phyloP scores from a whole-genome alignment of 495 filamentous ascomycete genomes.

The Penicillium coffeae region DNA sequence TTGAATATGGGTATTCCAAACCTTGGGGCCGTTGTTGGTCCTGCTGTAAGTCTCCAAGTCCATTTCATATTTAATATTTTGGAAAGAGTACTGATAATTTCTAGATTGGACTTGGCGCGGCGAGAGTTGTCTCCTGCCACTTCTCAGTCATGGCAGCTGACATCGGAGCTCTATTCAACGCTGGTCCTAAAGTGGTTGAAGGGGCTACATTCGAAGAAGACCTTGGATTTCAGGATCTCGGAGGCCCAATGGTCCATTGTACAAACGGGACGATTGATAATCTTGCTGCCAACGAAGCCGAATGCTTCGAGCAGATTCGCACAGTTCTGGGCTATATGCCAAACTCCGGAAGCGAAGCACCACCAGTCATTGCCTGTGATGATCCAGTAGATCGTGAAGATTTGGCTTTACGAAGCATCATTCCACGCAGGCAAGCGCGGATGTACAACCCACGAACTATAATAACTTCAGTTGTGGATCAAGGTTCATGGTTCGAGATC shows the following conservation, averaged over 20 bases:
- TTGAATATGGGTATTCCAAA: conserved; percentile 62
- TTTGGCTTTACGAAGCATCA: conserved; percentile 48
- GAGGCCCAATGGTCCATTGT: conserved; percentile 57
- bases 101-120: conserved; percentile 59
- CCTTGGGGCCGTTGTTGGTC: conserved; percentile 57
- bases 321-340: conserved; percentile 54
- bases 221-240: conserved; percentile 51
- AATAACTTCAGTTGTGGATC: conserved; percentile 53
- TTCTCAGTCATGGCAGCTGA: conserved; percentile 65
- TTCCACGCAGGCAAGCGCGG: conserved; percentile 52
- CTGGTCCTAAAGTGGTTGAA: conserved; percentile 59
- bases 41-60: conserved; percentile 36
- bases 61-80: neutral
- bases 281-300: conserved; percentile 54
- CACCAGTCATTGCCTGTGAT: conserved; percentile 42
- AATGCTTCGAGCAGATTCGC: conserved; percentile 57
- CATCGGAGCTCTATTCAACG: conserved; percentile 59
- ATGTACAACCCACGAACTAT: conserved; percentile 59
- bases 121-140: conserved; percentile 56
- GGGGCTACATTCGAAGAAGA: conserved; percentile 59
- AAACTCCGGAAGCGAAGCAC: conserved; percentile 50
- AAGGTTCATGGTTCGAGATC: conserved; percentile 58
- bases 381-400: conserved; percentile 48
- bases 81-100: neutral
- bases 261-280: conserved; percentile 66